A percentile compares a stretch with the other conserved stretches of the same genome.
Conservation (phyloP, 495 filamentous ascomycete species). For the Aspergillus ostianus region DNA sequence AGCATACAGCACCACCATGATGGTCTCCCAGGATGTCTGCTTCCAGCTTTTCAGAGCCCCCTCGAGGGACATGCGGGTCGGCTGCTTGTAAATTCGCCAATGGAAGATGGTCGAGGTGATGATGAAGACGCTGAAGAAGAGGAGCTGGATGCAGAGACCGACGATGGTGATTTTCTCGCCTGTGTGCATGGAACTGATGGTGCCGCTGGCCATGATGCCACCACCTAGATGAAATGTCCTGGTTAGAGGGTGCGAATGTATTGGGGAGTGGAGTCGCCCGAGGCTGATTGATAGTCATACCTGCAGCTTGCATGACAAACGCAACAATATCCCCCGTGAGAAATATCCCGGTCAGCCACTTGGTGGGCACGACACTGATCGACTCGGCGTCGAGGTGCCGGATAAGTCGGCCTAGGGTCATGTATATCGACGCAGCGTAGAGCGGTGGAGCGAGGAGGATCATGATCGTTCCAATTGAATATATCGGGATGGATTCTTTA, state of each 20-base stretch:
- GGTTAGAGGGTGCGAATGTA: background rate
- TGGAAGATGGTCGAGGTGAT: constrained; percentile 35
- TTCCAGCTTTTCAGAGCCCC: constrained; percentile 37
- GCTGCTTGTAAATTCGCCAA: constrained; percentile 26
- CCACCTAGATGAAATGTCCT: constrained; percentile 14
- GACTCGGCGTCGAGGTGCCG: constrained; percentile 43
- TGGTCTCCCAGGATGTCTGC: constrained; percentile 30
- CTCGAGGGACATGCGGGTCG: constrained; percentile 18
- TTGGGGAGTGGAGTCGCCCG: background rate
- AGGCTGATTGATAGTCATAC: constrained; percentile 10
- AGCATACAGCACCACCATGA: constrained; percentile 47
- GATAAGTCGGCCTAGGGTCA: constrained; percentile 54
- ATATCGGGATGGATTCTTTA: constrained; percentile 26
- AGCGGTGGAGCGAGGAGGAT: constrained; percentile 49
- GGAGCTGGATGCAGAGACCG: constrained; percentile 39
- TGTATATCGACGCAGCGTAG: constrained; percentile 58
- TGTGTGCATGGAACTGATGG: constrained; percentile 11
- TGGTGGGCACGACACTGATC: constrained; percentile 20
- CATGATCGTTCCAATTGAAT: constrained; percentile 39
- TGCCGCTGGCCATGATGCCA: constrained; percentile 20
- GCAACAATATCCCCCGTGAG: constrained; percentile 37
- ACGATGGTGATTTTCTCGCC: constrained; percentile 45
- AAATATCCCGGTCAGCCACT: constrained; percentile 39
- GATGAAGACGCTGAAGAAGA: constrained; percentile 44
- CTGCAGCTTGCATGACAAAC: constrained; percentile 31